Conservation (phyloP, 2,329 filamentous ascomycete genomes). For the Diaporthe capsici region DNA sequence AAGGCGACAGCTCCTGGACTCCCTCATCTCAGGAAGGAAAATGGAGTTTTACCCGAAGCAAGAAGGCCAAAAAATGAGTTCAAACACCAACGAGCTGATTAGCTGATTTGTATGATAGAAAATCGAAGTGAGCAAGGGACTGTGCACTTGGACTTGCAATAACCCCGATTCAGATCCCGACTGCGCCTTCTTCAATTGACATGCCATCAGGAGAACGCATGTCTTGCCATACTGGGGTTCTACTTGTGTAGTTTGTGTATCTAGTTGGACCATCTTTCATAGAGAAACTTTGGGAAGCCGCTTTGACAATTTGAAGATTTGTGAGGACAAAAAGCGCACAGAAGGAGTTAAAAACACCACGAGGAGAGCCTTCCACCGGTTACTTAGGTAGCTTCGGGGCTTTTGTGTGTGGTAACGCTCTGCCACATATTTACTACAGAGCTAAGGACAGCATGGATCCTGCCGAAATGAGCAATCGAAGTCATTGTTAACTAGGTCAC, state of each 20-base stretch:
- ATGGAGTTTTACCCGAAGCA: not conserved
- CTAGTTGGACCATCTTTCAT: not conserved
- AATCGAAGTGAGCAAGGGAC: not conserved
- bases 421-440: too few species aligned
- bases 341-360: too few species aligned
- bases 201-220: not conserved
- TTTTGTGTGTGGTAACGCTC: too few species aligned
- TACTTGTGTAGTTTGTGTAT: too few species aligned
- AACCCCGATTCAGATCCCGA: not conserved
- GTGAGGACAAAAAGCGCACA: too few species aligned
- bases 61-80: not conserved
- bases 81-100: not conserved
- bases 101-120: not conserved
- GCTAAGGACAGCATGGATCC: too few species aligned
- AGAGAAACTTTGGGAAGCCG: too few species aligned
- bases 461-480: too few species aligned
- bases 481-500: too few species aligned
- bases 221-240: not conserved
- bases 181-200: not conserved
- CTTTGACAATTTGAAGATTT: too few species aligned
- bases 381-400: too few species aligned
- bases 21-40: not conserved
- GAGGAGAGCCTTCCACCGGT: too few species aligned
- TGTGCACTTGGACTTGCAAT: not conserved
- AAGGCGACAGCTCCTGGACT: not conserved